Conservation (phyloP, 495 filamentous ascomycete species). For the Cairneyella variabilis region DNA sequence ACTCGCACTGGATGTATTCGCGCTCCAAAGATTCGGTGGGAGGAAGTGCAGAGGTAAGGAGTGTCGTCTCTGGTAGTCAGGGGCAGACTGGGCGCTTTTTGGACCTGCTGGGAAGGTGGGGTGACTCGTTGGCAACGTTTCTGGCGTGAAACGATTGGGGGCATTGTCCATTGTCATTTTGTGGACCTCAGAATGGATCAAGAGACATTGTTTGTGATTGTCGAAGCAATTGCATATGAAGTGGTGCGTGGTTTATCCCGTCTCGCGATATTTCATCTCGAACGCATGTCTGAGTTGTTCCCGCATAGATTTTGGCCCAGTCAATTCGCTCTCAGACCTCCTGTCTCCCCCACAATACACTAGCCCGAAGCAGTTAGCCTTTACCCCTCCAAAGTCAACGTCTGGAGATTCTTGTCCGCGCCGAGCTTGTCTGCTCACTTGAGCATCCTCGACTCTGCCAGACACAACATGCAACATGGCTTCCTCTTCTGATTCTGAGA, state of each 20-base stretch:
- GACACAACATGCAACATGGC: conserved; percentile 23
- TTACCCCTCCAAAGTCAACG: no score
- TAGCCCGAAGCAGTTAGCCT: no score
- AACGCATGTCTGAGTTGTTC: no score
- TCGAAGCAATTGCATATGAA: conserved; percentile 18
- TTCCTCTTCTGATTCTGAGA: conserved; percentile 16
- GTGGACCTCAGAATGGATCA: conserved; percentile 18
- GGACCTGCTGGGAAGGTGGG: conserved; percentile 13
- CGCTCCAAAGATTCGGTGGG: conserved; percentile 24
- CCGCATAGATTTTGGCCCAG: no score
- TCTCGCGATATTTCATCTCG: no score
- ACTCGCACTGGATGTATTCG: conserved; percentile 23
- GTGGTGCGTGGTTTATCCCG: conserved; percentile 10
- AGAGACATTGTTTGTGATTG: conserved; percentile 20
- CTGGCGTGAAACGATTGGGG: conserved; percentile 10
- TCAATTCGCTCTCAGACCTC: no score
- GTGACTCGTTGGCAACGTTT: conserved; percentile 13
- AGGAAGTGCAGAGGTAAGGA: conserved; percentile 28
- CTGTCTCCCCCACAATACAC: no score
- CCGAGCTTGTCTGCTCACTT: no score
- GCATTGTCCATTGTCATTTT: conserved; percentile 20
- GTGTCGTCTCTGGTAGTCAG: conserved; percentile 19
- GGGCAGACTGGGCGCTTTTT: conserved; percentile 19
- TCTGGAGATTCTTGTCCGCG: no score
- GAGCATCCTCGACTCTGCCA: no score